A percentile compares a stretch with the other conserved stretches of the same genome.
These are phyloP conservation scores for Mortierella sp. DNA, from an alignment of 371 early-diverging fungal genomes.

Conservation along the genomic window DNA sequence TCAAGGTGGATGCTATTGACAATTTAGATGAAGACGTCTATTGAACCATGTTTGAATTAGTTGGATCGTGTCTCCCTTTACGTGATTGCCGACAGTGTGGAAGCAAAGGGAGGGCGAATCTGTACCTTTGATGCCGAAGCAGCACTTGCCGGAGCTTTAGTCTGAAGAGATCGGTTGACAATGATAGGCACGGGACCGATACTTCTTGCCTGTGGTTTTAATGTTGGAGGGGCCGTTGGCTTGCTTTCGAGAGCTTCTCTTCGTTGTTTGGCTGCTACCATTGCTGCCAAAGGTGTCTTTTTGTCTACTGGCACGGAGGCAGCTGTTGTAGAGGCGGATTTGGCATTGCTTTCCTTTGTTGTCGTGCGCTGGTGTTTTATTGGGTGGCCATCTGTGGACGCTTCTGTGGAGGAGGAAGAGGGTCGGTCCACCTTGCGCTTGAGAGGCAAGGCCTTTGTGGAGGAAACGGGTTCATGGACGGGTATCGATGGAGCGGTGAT, in stretches of 20 bases:
- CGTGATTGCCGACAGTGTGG: too few species aligned
- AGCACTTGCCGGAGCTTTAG: too few species aligned
- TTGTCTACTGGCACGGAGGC: too few species aligned
- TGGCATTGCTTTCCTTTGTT: neutral
- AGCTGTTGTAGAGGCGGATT: neutral
- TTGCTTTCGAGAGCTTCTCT: slow-evolving; percentile 7
- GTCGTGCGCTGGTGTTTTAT: neutral
- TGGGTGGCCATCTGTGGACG: neutral
- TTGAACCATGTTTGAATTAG: too few species aligned
- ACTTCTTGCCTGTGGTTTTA: slow-evolving; percentile 13
- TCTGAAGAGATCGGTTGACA: too few species aligned
- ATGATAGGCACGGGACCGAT: too few species aligned
- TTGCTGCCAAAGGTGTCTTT: slow-evolving; percentile 12
- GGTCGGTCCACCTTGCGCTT: slow-evolving; percentile 1
- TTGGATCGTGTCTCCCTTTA: too few species aligned
- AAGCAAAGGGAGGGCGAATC: too few species aligned
- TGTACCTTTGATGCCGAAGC: too few species aligned
- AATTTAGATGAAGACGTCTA: neutral
- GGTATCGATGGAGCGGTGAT: neutral
- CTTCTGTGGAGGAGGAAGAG: neutral
- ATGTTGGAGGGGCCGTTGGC: slow-evolving; percentile 31
- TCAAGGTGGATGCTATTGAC: neutral
- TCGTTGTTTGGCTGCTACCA: slow-evolving; percentile 30
- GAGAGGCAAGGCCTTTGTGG: neutral
- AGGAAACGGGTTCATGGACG: neutral